Conservation (phyloP, 768 basidiomycete genomes). For the Lentinula aciculospora region DNA sequence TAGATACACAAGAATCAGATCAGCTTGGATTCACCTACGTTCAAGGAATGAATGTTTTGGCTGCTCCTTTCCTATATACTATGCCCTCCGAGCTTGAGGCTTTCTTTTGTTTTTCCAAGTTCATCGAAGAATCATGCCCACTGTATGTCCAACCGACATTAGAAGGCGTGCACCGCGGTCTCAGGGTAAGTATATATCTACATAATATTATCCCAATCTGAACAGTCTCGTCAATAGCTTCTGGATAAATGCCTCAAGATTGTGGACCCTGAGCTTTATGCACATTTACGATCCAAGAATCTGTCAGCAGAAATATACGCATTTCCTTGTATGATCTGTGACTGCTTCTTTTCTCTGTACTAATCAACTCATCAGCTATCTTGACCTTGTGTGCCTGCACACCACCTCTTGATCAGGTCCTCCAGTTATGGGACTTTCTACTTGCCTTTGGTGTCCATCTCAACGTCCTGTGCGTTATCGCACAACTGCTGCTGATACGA, state of each 20-base stretch:
- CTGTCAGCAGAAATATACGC: conserved; percentile 95
- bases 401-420: conserved; percentile 90
- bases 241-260: conserved; percentile 89
- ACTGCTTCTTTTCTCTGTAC: not conserved
- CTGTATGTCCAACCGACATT: conserved; percentile 96
- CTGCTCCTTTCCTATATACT: conserved; percentile 95
- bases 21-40: conserved; percentile 92
- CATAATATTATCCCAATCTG: not conserved
- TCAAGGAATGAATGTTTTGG: conserved; percentile 98
- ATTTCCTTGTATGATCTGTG: conserved; percentile 72
- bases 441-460: conserved; percentile 95
- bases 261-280: conserved; percentile 83
- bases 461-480: conserved; percentile 95
- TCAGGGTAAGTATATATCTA: conserved; percentile 61
- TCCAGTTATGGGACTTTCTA: conserved; percentile 96
- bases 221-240: conserved; percentile 44
- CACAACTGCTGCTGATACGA: conserved; percentile 86
- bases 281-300: conserved; percentile 81
- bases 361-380: conserved; percentile 50
- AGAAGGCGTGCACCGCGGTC: conserved; percentile 90
- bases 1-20: conserved; percentile 75
- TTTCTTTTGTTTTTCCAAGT: conserved; percentile 93
- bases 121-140: conserved; percentile 93
- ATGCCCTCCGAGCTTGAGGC: conserved; percentile 99
- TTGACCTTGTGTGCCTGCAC: conserved; percentile 96